Conservation (phyloP, 208 protist species). For the Trypanosoma lewisi region DNA sequence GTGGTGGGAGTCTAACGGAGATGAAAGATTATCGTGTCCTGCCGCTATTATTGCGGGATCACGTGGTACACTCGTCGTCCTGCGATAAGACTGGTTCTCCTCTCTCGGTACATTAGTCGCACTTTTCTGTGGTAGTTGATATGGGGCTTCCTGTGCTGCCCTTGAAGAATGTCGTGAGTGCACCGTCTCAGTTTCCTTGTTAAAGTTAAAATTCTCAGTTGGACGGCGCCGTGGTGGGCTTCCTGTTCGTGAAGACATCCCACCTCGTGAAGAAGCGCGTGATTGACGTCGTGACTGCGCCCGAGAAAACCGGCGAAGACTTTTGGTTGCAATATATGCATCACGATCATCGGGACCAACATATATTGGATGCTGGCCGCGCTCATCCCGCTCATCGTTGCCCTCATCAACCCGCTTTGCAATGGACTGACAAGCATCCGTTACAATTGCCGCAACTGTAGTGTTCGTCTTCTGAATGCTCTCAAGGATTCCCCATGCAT, state of each 20-base stretch:
- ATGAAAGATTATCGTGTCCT: slow-evolving; percentile 28
- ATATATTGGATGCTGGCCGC: slow-evolving; percentile 68
- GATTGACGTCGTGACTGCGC: slow-evolving; percentile 78
- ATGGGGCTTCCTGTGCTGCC: not conserved
- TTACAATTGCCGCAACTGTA: slow-evolving; percentile 69
- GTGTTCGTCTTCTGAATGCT: slow-evolving; percentile 52
- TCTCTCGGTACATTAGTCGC: slow-evolving; percentile 3
- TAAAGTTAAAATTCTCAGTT: slow-evolving; percentile 11
- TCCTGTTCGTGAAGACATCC: slow-evolving; percentile 24
- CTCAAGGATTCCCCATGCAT: slow-evolving; percentile 32
- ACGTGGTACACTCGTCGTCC: slow-evolving; percentile 9
- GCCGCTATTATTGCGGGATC: slow-evolving; percentile 26
- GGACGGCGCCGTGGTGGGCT: not conserved
- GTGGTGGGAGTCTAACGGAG: slow-evolving; percentile 31
- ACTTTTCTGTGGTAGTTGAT: slow-evolving; percentile 13
- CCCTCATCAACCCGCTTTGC: slow-evolving; percentile 47
- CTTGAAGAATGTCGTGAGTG: slow-evolving; percentile 15
- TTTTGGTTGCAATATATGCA: slow-evolving; percentile 82
- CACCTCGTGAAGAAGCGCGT: slow-evolving; percentile 25
- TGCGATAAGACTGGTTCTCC: not conserved
- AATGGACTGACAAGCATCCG: slow-evolving; percentile 70
- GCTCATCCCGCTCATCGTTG: slow-evolving; percentile 62
- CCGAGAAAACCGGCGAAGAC: slow-evolving; percentile 68
- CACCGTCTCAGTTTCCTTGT: slow-evolving; percentile 11
- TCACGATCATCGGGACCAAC: slow-evolving; percentile 84